Conservation (phyloP, 345 rosid genomes). For the Leavenworthia alabamica region DNA sequence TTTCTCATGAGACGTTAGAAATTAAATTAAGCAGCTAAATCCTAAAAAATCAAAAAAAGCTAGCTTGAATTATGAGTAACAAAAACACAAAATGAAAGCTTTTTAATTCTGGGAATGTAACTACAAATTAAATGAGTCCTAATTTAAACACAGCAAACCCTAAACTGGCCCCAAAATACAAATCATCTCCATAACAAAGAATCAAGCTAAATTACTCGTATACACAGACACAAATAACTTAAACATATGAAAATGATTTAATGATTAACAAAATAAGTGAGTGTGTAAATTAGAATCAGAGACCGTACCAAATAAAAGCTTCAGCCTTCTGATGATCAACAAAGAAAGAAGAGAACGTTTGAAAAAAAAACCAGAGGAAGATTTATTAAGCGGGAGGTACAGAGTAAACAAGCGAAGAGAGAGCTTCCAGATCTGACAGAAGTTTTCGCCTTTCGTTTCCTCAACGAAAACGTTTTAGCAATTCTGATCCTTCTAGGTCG, state of each 20-base stretch:
- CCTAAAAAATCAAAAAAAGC: background rate
- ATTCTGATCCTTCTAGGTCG: conserved; percentile 30
- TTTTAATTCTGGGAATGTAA: background rate
- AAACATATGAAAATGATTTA: background rate
- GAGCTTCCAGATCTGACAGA: conserved; percentile 36
- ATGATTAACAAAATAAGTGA: background rate
- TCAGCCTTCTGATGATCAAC: conserved; percentile 9
- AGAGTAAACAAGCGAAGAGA: background rate
- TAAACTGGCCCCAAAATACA: background rate
- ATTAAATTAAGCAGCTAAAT: background rate
- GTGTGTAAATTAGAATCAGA: background rate
- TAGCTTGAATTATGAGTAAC: background rate
- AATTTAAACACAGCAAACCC: conserved; percentile 9
- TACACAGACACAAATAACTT: background rate
- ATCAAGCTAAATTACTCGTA: background rate
- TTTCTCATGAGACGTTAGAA: background rate
- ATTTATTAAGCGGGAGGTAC: conserved; percentile 26
- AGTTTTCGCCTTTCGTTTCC: conserved; percentile 23
- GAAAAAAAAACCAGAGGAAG: conserved; percentile 2
- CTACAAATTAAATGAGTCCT: background rate
- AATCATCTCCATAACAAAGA: background rate
- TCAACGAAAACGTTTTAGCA: background rate
- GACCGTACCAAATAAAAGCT: conserved; percentile 6
- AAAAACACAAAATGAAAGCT: background rate
- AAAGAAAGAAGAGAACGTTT: background rate